A percentile compares a stretch with the other conserved stretches of the same genome.
These are phyloP conservation scores for Phytophthora hybrid DNA, from an alignment of 352 stramenopile genomes.

Conservation along the genomic window DNA sequence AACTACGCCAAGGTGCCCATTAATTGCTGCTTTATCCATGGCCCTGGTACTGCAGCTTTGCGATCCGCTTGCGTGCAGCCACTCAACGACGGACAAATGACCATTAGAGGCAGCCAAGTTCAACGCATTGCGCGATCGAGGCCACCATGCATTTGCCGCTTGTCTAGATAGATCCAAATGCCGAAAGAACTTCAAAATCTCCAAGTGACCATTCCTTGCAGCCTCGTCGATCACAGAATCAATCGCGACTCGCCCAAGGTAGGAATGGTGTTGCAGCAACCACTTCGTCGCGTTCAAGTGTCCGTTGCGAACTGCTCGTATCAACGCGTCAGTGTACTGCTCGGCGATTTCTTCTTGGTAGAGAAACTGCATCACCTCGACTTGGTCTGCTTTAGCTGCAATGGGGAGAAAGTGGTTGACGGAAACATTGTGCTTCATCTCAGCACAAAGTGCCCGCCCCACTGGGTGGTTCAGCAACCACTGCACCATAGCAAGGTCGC, in stretches of 20 bases:
- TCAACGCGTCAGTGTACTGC: neutral
- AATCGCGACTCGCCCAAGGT: neutral
- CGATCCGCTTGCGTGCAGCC: neutral
- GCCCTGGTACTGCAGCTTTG: neutral
- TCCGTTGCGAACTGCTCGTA: neutral
- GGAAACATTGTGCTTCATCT: neutral
- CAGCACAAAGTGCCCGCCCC: neutral
- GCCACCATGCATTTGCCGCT: neutral
- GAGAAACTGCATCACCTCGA: neutral
- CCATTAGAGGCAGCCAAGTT: neutral
- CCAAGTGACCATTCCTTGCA: neutral
- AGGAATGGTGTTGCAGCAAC: neutral
- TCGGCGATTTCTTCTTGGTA: neutral
- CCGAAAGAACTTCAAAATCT: neutral
- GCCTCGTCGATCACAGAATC: neutral
- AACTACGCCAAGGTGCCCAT: neutral
- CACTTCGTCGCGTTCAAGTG: neutral
- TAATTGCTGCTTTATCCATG: neutral
- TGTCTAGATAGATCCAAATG: neutral
- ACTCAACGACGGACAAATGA: neutral
- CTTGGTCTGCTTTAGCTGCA: neutral
- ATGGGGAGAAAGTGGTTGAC: neutral
- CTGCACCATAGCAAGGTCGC: neutral
- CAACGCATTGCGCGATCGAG: neutral
- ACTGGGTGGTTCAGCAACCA: neutral